Conservation (phyloP, 768 basidiomycete genomes). For the Suillus bovinus region DNA sequence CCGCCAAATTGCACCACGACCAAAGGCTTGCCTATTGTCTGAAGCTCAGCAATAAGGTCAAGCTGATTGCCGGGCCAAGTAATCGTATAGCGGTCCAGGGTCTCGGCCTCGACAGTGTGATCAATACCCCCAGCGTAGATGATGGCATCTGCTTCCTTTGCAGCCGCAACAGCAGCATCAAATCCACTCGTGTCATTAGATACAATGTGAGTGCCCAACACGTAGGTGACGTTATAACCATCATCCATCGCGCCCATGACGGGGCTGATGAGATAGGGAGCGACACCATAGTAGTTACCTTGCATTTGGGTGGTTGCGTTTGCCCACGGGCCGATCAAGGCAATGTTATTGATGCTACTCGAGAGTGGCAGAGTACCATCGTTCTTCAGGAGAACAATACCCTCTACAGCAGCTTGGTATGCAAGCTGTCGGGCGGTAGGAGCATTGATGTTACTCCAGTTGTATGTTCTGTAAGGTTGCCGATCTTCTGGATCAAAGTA, state of each 20-base stretch:
- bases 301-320: constrained; percentile 58
- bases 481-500: constrained; percentile 53
- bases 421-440: constrained; percentile 49
- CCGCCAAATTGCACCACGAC: constrained; percentile 58
- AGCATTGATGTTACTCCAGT: constrained; percentile 50
- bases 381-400: constrained; percentile 64
- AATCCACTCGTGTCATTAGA: constrained; percentile 45
- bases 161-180: constrained; percentile 51
- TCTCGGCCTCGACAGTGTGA: constrained; percentile 48
- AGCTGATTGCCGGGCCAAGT: constrained; percentile 60
- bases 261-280: constrained; percentile 58
- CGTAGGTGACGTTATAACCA: constrained; percentile 47
- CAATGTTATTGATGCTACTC: constrained; percentile 45
- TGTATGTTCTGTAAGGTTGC: constrained; percentile 53
- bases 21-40: constrained; percentile 49
- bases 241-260: constrained; percentile 47
- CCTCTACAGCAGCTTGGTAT: constrained; percentile 50
- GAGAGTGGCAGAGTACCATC: constrained; percentile 58
- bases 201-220: constrained; percentile 42
- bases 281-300: constrained; percentile 55
- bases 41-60: constrained; percentile 45
- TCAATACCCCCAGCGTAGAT: constrained; percentile 59
- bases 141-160: constrained; percentile 47
- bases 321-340: constrained; percentile 60
- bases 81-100: constrained; percentile 46